phyloP scores from a whole-genome alignment of 768 basidiomycete genomes.

The Podaxis sp. region DNA sequence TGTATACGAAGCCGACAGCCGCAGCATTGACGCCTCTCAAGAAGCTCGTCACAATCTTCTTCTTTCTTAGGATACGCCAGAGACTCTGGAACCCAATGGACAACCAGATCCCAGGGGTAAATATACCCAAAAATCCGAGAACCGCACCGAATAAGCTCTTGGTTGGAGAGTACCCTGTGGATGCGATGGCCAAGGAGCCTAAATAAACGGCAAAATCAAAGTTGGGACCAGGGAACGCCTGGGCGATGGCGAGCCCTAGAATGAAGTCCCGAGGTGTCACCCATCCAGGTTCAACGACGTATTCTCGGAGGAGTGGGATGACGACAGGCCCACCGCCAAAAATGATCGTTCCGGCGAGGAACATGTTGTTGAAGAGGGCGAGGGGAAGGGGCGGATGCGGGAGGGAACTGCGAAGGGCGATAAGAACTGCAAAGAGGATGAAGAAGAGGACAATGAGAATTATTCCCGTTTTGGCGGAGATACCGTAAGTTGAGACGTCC shows the following conservation, averaged over 20 bases:
- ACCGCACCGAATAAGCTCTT: slow-evolving; percentile 41
- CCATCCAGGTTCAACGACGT: slow-evolving; percentile 51
- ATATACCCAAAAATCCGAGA: slow-evolving; percentile 50
- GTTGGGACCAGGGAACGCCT: slow-evolving; percentile 53
- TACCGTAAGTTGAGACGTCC: slow-evolving; percentile 25
- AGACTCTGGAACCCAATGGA: slow-evolving; percentile 36
- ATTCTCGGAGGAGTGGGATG: slow-evolving; percentile 50
- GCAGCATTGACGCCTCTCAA: slow-evolving; percentile 41
- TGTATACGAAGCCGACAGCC: slow-evolving; percentile 42
- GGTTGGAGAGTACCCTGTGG: slow-evolving; percentile 11
- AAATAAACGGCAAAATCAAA: slow-evolving; percentile 57
- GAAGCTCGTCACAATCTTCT: slow-evolving; percentile 28
- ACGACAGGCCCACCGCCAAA: slow-evolving; percentile 60
- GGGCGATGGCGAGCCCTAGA: slow-evolving; percentile 50
- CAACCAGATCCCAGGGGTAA: slow-evolving; percentile 44
- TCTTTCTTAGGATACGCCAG: slow-evolving; percentile 32
- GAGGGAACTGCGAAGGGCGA: slow-evolving; percentile 29
- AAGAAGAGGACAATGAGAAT: slow-evolving; percentile 27
- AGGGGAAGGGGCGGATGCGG: slow-evolving; percentile 27
- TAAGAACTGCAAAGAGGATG: slow-evolving; percentile 26
- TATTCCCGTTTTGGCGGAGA: slow-evolving; percentile 27
- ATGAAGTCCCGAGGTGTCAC: slow-evolving; percentile 55
- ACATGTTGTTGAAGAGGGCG: slow-evolving; percentile 44
- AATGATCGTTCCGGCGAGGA: slow-evolving; percentile 47
- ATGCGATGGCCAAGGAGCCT: slow-evolving; percentile 39